These are phyloP conservation scores for Quercus robur DNA, from an alignment of 306 rosid species.

Conservation along the genomic window DNA sequence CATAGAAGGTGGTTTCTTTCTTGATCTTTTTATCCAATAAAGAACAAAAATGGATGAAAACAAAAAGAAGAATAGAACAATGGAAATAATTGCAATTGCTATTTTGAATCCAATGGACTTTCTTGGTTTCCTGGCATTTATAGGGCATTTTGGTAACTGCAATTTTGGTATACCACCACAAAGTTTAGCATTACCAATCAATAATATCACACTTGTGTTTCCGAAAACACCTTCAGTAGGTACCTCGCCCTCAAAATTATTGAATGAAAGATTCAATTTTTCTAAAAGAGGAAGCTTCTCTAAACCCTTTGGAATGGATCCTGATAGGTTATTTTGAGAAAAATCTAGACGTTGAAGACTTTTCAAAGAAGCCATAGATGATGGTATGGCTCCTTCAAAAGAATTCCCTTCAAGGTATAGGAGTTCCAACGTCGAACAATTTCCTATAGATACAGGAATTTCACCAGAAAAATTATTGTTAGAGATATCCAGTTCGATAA, in stretches of 20 bases:
- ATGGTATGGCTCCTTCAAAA: conserved; percentile 29
- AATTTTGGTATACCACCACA: conserved; percentile 5
- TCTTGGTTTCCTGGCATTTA: neutral
- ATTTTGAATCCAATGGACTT: conserved; percentile 10
- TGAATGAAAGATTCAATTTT: conserved; percentile 39
- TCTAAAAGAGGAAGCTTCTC: conserved; percentile 6
- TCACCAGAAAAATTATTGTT: conserved; percentile 19
- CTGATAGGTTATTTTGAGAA: conserved; percentile 23
- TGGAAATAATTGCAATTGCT: conserved; percentile 1
- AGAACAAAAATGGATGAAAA: neutral
- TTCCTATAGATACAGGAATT: conserved; percentile 28
- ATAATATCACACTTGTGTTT: conserved; percentile 15
- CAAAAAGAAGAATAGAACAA: conserved; percentile 6
- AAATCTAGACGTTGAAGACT: conserved; percentile 28
- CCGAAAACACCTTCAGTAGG: conserved; percentile 25
- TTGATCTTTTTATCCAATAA: neutral
- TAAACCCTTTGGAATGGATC: conserved; percentile 28
- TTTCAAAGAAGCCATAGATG: conserved; percentile 29
- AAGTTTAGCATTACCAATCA: conserved; percentile 5
- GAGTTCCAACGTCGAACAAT: conserved; percentile 18
- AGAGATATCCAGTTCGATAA: conserved; percentile 17
- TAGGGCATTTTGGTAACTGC: neutral
- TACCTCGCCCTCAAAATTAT: conserved; percentile 40
- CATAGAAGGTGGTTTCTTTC: neutral
- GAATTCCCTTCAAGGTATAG: conserved; percentile 24